Evolutionary conservation across 306 rosid genomes (phyloP).

Genomic region (Vachellia pachyceras): DNA sequence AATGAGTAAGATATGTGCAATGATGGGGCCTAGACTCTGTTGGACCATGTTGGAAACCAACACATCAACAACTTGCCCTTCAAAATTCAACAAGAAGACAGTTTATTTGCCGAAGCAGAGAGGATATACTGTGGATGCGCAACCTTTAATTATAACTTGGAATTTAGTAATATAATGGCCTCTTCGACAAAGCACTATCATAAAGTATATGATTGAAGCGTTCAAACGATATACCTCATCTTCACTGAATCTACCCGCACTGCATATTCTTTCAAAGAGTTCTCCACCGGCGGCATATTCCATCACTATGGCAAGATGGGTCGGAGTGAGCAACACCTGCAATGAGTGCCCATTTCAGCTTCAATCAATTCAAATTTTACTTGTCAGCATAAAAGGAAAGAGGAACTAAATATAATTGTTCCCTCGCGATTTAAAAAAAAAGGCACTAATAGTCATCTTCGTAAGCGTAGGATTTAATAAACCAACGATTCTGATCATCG

Average conservation of each 20-base stretch:
- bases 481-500: slow-evolving; percentile 2
- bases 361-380: neutral
- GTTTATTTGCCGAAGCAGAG: slow-evolving; percentile 15
- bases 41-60: slow-evolving; percentile 6
- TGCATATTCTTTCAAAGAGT: slow-evolving; percentile 90
- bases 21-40: neutral
- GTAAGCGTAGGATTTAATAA: slow-evolving; percentile 4
- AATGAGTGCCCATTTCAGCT: slow-evolving; percentile 17
- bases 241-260: slow-evolving; percentile 95
- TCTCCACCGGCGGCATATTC: slow-evolving; percentile 99
- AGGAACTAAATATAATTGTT: neutral
- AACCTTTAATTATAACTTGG: slow-evolving; percentile 17
- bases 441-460: neutral
- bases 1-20: neutral
- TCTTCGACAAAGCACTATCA: slow-evolving; percentile 45
- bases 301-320: slow-evolving; percentile 93
- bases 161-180: slow-evolving; percentile 43
- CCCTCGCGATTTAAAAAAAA: neutral
- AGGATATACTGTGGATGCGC: slow-evolving; percentile 12
- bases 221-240: slow-evolving; percentile 72
- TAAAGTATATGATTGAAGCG: slow-evolving; percentile 20
- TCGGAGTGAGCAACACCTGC: slow-evolving; percentile 85
- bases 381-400: neutral
- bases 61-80: slow-evolving; percentile 19
- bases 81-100: slow-evolving; percentile 25